Conservation (phyloP, 768 basidiomycete genomes). For the Solioccasus polychromus region DNA sequence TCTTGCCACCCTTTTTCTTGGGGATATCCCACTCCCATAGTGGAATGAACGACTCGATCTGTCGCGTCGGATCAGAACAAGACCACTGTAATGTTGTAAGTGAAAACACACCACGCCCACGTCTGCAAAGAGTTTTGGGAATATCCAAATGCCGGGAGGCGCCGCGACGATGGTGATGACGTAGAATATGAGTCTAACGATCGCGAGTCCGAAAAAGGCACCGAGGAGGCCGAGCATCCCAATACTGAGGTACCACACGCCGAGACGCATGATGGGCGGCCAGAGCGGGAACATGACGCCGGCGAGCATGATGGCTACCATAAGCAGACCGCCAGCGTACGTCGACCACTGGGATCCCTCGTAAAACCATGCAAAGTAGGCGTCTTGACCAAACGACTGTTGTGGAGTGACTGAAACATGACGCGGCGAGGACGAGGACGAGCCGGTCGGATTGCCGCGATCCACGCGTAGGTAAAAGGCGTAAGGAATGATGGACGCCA, state of each 20-base stretch:
- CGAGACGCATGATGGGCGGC: slow-evolving; percentile 89
- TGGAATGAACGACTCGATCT: slow-evolving; percentile 98
- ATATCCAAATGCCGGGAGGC: slow-evolving; percentile 96
- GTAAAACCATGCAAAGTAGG: slow-evolving; percentile 97
- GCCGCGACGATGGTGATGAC: slow-evolving; percentile 84
- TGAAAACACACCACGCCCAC: slow-evolving; percentile 86
- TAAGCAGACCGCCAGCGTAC: slow-evolving; percentile 82
- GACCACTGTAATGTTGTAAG: background rate
- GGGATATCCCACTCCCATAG: slow-evolving; percentile 95
- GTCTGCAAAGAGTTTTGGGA: slow-evolving; percentile 96
- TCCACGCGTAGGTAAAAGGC: slow-evolving; percentile 94
- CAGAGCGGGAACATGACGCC: slow-evolving; percentile 99
- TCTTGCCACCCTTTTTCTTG: slow-evolving; percentile 67
- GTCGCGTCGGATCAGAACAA: background rate
- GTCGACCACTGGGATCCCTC: slow-evolving; percentile 93
- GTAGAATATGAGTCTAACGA: slow-evolving; percentile 91
- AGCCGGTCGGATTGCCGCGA: slow-evolving; percentile 50
- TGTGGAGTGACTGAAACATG: slow-evolving; percentile 71
- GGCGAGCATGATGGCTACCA: slow-evolving; percentile 92
- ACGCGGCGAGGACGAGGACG: slow-evolving; percentile 68
- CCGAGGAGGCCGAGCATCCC: slow-evolving; percentile 84
- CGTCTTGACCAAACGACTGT: slow-evolving; percentile 72
- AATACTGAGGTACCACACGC: slow-evolving; percentile 94
- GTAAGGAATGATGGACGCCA: slow-evolving; percentile 70
- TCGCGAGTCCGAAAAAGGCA: slow-evolving; percentile 85